A percentile compares a stretch with the other conserved stretches of the same genome.
Evolutionary conservation across 164 flowering plant genomes (phyloP).

Genomic region (Malania oleifera): DNA sequence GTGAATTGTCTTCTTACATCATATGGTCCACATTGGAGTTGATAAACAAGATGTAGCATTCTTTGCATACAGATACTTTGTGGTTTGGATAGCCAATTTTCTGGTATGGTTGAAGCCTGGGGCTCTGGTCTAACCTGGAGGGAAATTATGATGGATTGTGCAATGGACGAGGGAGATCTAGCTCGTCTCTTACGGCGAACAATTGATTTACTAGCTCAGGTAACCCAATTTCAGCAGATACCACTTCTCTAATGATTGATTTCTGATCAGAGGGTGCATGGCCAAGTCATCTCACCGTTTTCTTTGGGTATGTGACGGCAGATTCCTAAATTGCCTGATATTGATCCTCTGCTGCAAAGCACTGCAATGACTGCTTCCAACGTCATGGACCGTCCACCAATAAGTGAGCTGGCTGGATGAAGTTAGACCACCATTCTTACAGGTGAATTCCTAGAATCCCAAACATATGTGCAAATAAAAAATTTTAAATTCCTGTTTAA

Average conservation of each 20-base stretch:
- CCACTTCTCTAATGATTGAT: too few species aligned
- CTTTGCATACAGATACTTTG: constrained; percentile 47
- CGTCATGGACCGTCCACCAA: constrained; percentile 90
- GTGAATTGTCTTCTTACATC: not conserved
- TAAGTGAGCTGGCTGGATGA: constrained; percentile 88
- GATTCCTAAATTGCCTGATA: constrained; percentile 92
- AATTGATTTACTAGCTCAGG: constrained; percentile 82
- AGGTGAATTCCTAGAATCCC: not conserved
- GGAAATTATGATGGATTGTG: constrained; percentile 97
- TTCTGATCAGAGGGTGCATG: not conserved
- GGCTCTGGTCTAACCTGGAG: constrained; percentile 93
- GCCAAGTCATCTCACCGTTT: not conserved
- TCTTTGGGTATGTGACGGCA: constrained; percentile 15
- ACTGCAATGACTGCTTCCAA: constrained; percentile 60
- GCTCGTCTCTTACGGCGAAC: constrained; percentile 86
- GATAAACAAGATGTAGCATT: constrained; percentile 2
- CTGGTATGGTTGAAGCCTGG: constrained; percentile 99
- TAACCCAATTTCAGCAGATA: too few species aligned
- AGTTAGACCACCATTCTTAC: not conserved
- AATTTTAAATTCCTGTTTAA: too few species aligned
- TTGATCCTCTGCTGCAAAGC: constrained; percentile 63
- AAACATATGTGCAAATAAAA: too few species aligned
- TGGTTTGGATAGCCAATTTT: constrained; percentile 79
- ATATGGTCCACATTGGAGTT: not conserved
- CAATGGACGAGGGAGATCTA: constrained; percentile 97